Evolutionary conservation across 2,329 filamentous ascomycete genomes (phyloP), one percentile per base, ranked within the genome.

Genomic region (Monosporascus sp.): DNA sequence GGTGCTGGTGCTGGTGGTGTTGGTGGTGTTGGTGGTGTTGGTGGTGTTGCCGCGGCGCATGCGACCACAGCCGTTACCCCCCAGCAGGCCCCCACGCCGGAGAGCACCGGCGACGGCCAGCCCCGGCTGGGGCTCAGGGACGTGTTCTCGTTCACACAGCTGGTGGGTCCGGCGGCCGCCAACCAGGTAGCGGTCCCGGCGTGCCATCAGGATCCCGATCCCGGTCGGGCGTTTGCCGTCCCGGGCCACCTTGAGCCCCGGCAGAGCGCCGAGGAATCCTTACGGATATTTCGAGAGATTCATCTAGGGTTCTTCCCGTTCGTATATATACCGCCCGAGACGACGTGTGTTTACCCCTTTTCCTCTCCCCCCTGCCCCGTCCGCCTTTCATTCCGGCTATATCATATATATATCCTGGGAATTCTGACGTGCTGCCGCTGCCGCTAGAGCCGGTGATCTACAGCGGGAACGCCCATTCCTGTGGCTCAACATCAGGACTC

Each of bases 401-500:
- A 35, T 35, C 31, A 5, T 2, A 35, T 11, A 14, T 47, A 20
- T 39, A 11, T 48, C 2, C 20, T 7, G 25, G 27, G 44, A 53
- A 57, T 49, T 53, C 57, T 17, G 15, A 22, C 15, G 18, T 53
- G 24, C 31, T 35, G 31, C 1, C 5, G 17, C 22, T 6, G 14
- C 22, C 58, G 43, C 1, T 49, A 66, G 64, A 47, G 61, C 61
- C 41, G 55, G 52, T 11, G 48, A 62, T 15, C 25, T 68, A 20
- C 56, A 60, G 50, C 58, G 51, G 18, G 52, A 59, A 11, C 56
- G 57, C 20, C 66, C 81, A 0, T 80, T 80, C 48, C 59, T 81
- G 5, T 81, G 76, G 73, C 59, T 78, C 8, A 73, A 71, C 37
- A 77, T 82, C 47, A 70, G 75, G 60, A 70, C 75, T 39, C 62